Percentiles rank a stretch among this genome's conserved stretches.
Conservation (phyloP, 345 rosid genomes). For the Aethionema arabicum region DNA sequence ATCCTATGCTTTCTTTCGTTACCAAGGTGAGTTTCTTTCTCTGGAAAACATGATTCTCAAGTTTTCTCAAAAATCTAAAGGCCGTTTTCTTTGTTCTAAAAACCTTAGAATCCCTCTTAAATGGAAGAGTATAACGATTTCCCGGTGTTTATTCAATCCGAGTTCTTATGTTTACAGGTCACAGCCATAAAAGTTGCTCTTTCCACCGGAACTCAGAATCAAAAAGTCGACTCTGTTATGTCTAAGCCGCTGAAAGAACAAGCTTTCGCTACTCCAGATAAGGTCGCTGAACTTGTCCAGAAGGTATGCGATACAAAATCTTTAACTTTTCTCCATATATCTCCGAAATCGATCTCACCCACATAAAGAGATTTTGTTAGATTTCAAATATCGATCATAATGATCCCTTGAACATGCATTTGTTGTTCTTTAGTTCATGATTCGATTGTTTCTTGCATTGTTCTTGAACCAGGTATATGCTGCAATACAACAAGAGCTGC, state of each 20-base stretch:
- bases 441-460: not conserved
- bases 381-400: slow-evolving; percentile 11
- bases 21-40: slow-evolving; percentile 65
- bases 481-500: slow-evolving; percentile 74
- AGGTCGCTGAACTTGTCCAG: slow-evolving; percentile 91
- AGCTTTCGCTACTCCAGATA: slow-evolving; percentile 93
- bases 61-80: slow-evolving; percentile 2
- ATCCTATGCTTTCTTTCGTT: slow-evolving; percentile 98
- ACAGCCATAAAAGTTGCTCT: slow-evolving; percentile 83
- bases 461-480: slow-evolving; percentile 56
- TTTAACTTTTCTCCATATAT: not conserved
- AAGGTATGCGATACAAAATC: slow-evolving; percentile 51
- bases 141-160: slow-evolving; percentile 13
- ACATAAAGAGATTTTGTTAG: too few species aligned
- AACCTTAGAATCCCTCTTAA: not conserved
- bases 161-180: slow-evolving; percentile 47
- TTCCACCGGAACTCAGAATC: slow-evolving; percentile 59
- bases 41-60: not conserved
- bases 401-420: slow-evolving; percentile 16
- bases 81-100: not conserved
- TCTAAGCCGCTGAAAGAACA: slow-evolving; percentile 89
- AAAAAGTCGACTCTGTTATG: slow-evolving; percentile 66
- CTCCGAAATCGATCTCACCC: slow-evolving; percentile 9
- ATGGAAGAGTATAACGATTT: slow-evolving; percentile 8
- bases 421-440: slow-evolving; percentile 14